Evolutionary conservation across 805 yeast species (phyloP), one percentile per base, ranked within the genome.

Genomic region (Wickerhamomyces rabaulensis): DNA sequence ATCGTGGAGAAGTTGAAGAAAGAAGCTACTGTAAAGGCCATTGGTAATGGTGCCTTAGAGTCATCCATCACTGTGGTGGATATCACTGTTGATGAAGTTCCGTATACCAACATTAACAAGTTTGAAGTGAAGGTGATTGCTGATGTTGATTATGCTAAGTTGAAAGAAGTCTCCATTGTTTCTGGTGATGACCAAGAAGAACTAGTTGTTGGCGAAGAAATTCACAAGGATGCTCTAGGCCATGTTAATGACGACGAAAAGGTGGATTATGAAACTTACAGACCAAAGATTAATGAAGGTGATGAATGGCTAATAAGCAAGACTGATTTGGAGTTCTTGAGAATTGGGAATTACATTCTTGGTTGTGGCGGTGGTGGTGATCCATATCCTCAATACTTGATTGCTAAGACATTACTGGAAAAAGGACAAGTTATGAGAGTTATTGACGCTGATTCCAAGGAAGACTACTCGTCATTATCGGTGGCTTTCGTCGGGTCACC

Each of bases 341-440:
- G 68, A 29, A 65, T 71, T 42, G 80, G 79, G n/a, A 77, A 41
- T 62, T 6, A 43, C 73, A 65, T 40, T 31, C 63, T 75, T 5
- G 79, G 79, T 8, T 70, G 75, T 56, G 79, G 79, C 3, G 79
- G 79, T 13, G 79, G 79, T 26, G 79, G 79, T 36, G 66, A 66
- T 43, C 78, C 79, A 20, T 71, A 73, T 54, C 60, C 74, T 5
- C 55, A 54, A 17, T 70, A 53, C 49, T 57, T 75, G 27, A 69
- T 66, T 40, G 52, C 64, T 1, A 55, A 69, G 40, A 66, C 66
- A 43, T 46, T 61, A 43, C 41, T 74, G 17, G 50, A 69, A 38
- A 42, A 52, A 2, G 78, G 76, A 9, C 67, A 61, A 19, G 43
- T 44, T 1, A 58, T 71, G 23, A 56, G 41, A 36, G 69, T 74